Base-by-base conservation (phyloP, 805 yeast genomes). In the Yamadazyma ubonensis region DNA sequence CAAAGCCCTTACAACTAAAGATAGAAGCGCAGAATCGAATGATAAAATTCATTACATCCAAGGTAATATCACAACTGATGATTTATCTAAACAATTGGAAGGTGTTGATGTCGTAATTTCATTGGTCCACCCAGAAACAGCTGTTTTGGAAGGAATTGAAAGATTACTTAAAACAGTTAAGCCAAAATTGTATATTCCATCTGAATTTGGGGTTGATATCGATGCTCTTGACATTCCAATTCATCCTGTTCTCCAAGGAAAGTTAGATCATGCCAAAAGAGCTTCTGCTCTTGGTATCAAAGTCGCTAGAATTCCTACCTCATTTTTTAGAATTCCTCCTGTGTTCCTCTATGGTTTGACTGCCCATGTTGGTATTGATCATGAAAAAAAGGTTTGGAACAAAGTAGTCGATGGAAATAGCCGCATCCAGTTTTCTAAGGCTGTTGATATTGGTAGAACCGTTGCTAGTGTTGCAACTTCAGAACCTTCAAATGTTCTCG, bases 191-290 rank as follows among this genome's bases (percentile, higher is more conserved):
- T 79, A 68, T 59, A 71, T 79, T 46, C 83, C 84, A 22, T 73
- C 82, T 2, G 84, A 79, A 50, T 81, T 75, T 49, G 88, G 86
- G 29, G 50, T 65, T 16, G 78, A 77, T 39, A 36, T 69, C 12
- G 59, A 52, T 6, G 54, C 55, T 15, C 6, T 21, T 10, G 39
- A 35, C n/a, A 12, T 17, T 8, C 49, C 49, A 3, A 42, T 48
- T 15, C 54, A 66, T 16, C 72, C 77, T 5, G 65, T 62, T 0
- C 59, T 73, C 40, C 50, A 59, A 21, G 50, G 33, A 1, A 9
- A 75, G 49, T 52, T 70, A 5, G 50, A 52, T 2, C 58, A 52
- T 10, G 65, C 73, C 14, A 65, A 79, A 48, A 57, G 50, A 1
- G 52, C 57, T 6, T 38, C 12, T 15, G 35, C 20, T n/a, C n/a